Evolutionary conservation across 257 asterid species (phyloP).

Genomic region (Striga asiatica): DNA sequence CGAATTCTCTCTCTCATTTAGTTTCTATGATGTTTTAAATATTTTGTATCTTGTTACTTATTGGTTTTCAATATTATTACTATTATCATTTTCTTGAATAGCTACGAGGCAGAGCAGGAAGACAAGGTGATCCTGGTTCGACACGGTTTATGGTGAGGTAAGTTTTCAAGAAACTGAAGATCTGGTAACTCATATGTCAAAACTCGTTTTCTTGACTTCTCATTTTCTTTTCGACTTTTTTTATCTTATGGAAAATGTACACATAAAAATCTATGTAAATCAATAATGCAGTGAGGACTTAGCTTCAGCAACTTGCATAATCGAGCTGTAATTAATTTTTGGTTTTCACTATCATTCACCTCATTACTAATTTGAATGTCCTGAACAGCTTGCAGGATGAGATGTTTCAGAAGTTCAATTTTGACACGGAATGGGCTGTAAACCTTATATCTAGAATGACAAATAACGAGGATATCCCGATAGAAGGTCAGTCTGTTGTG

Average conservation of each 20-base stretch:
- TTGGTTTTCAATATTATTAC: not conserved
- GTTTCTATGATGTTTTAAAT: not conserved
- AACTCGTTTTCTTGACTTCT: not conserved
- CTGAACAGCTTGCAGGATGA: slow-evolving; percentile 87
- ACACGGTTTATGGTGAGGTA: slow-evolving; percentile 99
- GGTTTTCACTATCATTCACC: not conserved
- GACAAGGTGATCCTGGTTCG: slow-evolving; percentile 99
- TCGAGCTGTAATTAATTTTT: not conserved
- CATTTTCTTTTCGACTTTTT: no score
- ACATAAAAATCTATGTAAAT: not conserved
- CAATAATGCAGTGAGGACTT: not conserved
- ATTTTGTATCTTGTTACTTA: not conserved
- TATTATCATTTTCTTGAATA: slow-evolving; percentile 25
- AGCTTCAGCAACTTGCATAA: not conserved
- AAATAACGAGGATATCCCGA: slow-evolving; percentile 82
- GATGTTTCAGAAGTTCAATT: slow-evolving; percentile 94
- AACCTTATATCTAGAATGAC: slow-evolving; percentile 79
- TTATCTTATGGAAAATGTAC: not conserved
- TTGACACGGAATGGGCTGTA: slow-evolving; percentile 96
- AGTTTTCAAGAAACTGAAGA: no score
- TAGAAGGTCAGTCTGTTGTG: slow-evolving; percentile 79
- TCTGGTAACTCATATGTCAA: no score
- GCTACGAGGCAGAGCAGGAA: slow-evolving; percentile 99
- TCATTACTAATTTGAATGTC: slow-evolving; percentile 10
- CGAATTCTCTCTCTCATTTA: not conserved